phyloP scores from a whole-genome alignment of 2,329 filamentous ascomycete genomes.

The Tolypocladium amazonense region DNA sequence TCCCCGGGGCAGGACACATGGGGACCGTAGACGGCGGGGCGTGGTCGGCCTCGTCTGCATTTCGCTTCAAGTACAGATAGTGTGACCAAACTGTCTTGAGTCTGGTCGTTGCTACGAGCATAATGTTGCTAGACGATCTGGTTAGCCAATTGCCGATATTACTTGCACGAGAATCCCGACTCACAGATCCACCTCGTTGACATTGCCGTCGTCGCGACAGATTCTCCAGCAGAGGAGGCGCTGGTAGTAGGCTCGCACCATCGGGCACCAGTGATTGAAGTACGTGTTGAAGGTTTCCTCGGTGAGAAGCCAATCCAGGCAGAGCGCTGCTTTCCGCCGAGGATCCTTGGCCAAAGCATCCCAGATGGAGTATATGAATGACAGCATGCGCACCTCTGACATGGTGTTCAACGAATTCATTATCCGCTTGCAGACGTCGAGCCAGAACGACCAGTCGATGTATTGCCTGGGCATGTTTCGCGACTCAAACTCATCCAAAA shows the following conservation, averaged over 20 bases:
- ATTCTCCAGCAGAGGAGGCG: constrained; percentile 83
- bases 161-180: constrained; percentile 20
- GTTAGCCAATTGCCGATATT: constrained; percentile 12
- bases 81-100: constrained; percentile 68
- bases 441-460: constrained; percentile 77
- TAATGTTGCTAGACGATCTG: constrained; percentile 48
- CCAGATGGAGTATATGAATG: constrained; percentile 76
- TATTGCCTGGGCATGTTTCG: constrained; percentile 30
- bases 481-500: constrained; percentile 40
- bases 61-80: constrained; percentile 64
- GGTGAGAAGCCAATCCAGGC: constrained; percentile 63
- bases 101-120: constrained; percentile 54
- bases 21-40: constrained; percentile 64
- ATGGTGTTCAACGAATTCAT: constrained; percentile 77
- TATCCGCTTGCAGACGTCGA: constrained; percentile 69
- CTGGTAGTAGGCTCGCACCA: constrained; percentile 91
- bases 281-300: constrained; percentile 67
- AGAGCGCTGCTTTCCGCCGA: constrained; percentile 57
- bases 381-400: constrained; percentile 76
- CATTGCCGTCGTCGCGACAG: constrained; percentile 61
- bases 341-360: constrained; percentile 56
- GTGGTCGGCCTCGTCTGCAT: constrained; percentile 44
- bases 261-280: constrained; percentile 92
- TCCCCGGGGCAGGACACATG: constrained; percentile 75
- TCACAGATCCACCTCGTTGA: constrained; percentile 56